Percentiles rank a stretch among this genome's conserved stretches.
phyloP scores from a whole-genome alignment of 352 stramenopile species.

The Phytopythium helicoides region DNA sequence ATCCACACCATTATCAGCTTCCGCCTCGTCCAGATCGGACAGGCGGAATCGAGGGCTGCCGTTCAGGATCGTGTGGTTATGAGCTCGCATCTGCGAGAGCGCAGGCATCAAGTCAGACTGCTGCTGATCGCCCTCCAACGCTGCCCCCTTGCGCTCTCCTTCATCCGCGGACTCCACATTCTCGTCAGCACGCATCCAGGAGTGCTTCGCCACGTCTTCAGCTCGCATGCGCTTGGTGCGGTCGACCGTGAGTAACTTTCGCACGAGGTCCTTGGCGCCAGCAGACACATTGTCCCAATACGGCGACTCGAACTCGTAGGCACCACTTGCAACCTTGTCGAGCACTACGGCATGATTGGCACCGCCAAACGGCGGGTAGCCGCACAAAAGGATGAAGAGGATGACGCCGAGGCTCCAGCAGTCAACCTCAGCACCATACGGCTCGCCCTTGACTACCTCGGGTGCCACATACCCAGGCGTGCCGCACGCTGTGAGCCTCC shows the following conservation, averaged over 20 bases:
- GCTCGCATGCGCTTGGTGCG: conserved; percentile 69
- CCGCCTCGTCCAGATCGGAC: conserved; percentile 74
- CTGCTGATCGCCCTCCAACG: conserved; percentile 8
- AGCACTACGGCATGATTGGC: conserved; percentile 70
- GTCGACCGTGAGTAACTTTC: conserved; percentile 89
- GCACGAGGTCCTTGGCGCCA: conserved; percentile 95
- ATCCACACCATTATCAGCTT: conserved; percentile 48
- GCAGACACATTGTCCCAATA: conserved; percentile 95
- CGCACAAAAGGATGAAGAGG: conserved; percentile 93
- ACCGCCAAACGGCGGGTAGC: conserved; percentile 87
- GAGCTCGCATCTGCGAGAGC: conserved; percentile 72
- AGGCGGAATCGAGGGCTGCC: conserved; percentile 64
- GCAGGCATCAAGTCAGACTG: conserved; percentile 62
- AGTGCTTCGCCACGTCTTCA: conserved; percentile 63
- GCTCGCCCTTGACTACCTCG: conserved; percentile 87
- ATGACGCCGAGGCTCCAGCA: conserved; percentile 95
- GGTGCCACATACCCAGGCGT: conserved; percentile 94
- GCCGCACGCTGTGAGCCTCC: conserved; percentile 71
- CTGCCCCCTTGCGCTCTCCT: background rate
- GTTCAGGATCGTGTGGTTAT: conserved; percentile 53
- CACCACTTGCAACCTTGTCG: conserved; percentile 68
- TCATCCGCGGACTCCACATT: conserved; percentile 13
- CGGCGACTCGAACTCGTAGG: conserved; percentile 89
- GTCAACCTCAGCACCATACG: conserved; percentile 90
- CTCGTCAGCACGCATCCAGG: conserved; percentile 71